phyloP scores from a whole-genome alignment of 179 eudicot genomes.

The Sideroxylon spinosum region DNA sequence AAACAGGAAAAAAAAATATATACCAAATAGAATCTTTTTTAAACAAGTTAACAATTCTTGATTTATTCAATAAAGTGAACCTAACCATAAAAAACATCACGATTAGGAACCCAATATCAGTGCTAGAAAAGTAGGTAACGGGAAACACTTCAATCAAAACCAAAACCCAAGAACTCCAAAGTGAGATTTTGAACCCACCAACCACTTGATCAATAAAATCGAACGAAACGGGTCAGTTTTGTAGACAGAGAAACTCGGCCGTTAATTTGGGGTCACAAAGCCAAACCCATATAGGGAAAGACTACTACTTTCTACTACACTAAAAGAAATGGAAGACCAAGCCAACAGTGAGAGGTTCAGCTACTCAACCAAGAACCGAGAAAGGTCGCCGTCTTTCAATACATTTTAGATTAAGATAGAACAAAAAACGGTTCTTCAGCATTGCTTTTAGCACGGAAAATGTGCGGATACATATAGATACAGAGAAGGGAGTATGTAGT shows the following conservation, averaged over 20 bases:
- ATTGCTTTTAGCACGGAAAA: not conserved
- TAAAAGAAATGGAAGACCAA: not conserved
- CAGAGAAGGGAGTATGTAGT: not conserved
- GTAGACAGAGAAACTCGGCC: not conserved
- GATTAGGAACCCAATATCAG: not conserved
- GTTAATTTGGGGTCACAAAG: not conserved
- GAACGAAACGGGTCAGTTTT: not conserved
- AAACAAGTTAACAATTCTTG: not conserved
- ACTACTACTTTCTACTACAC: not conserved
- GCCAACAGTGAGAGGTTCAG: not conserved
- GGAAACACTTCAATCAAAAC: not conserved
- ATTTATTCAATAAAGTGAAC: not conserved
- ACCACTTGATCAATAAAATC: not conserved
- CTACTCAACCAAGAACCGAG: not conserved
- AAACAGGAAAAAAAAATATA: no score
- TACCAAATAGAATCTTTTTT: not conserved
- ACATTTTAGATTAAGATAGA: not conserved
- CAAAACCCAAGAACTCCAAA: not conserved
- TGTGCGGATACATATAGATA: not conserved
- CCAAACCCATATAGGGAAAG: not conserved
- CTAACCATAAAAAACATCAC: not conserved
- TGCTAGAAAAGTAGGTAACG: no score
- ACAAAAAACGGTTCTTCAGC: not conserved
- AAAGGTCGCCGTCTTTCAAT: not conserved
- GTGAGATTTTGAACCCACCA: slow-evolving; percentile 7